phyloP scores from a whole-genome alignment of 1,139 yeast genomes.

The Sugiyamaella japonica region DNA sequence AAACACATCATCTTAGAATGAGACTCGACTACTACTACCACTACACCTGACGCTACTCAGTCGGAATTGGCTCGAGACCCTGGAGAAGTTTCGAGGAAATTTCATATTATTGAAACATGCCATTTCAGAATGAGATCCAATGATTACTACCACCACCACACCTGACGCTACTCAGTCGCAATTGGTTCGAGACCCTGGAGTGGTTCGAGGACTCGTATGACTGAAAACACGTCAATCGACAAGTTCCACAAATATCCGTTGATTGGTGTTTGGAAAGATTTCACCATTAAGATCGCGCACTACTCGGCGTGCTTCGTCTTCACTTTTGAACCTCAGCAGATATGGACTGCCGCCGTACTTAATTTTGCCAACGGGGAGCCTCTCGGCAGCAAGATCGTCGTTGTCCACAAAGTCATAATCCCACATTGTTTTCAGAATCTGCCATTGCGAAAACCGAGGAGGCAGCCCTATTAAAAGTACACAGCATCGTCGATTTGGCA shows the following conservation, averaged over 20 bases:
- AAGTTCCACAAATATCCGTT: constrained; percentile 42
- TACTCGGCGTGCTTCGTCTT: constrained; percentile 54
- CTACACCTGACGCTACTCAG: constrained; percentile 36
- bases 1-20: constrained; percentile 65
- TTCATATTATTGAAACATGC: constrained; percentile 48
- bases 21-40: constrained; percentile 31
- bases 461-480: constrained; percentile 47
- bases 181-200: constrained; percentile 67
- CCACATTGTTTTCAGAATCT: constrained; percentile 43
- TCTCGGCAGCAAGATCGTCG: constrained; percentile 37
- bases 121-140: constrained; percentile 52
- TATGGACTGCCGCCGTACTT: constrained; percentile 41
- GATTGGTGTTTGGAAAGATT: constrained; percentile 41
- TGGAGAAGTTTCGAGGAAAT: constrained; percentile 69
- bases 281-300: constrained; percentile 57
- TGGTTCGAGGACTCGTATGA: too few species aligned
- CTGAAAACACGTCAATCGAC: too few species aligned
- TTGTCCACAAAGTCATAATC: constrained; percentile 45
- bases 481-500: constrained; percentile 33
- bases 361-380: constrained; percentile 35
- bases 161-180: constrained; percentile 50
- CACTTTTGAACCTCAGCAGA: constrained; percentile 51
- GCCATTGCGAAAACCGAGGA: constrained; percentile 33
- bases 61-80: constrained; percentile 73
- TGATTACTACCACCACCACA: constrained; percentile 26